Percentiles rank a stretch among this genome's conserved stretches.
Conservation (phyloP, 164 flowering plant species). For the Echeveria elegans region DNA sequence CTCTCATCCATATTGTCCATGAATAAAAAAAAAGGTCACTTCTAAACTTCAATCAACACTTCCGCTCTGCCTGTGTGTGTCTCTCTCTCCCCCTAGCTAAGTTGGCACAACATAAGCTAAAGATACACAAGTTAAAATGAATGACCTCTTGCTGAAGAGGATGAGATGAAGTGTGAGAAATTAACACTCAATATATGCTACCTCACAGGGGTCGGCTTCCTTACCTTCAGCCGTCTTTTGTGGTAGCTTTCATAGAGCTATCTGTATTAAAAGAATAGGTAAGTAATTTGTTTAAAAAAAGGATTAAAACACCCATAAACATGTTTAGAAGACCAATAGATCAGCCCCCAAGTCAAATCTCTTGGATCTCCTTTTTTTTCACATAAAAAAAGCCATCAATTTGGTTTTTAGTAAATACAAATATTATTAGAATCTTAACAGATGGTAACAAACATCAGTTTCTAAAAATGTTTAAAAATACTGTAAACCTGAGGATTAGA, state of each 20-base stretch:
- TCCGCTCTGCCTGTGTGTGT: not conserved
- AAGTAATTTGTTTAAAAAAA: not conserved
- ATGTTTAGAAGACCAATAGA: constrained; percentile 25
- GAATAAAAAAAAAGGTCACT: not conserved
- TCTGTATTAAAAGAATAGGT: not conserved
- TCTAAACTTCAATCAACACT: not conserved
- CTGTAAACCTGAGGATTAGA: no score
- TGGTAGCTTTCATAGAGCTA: constrained; percentile 40
- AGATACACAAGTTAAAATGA: not conserved
- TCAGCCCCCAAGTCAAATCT: no score
- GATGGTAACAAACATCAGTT: constrained; percentile 30
- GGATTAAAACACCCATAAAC: constrained; percentile 14
- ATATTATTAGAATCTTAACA: constrained; percentile 11
- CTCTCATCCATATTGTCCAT: constrained; percentile 34
- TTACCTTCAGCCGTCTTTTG: constrained; percentile 73
- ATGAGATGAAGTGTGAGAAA: not conserved
- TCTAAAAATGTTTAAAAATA: not conserved
- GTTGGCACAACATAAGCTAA: not conserved
- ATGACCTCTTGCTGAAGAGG: not conserved
- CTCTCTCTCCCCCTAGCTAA: not conserved
- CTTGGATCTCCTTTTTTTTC: constrained; percentile 12
- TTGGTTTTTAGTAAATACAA: constrained; percentile 16
- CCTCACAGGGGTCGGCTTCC: constrained; percentile 54
- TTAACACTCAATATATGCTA: constrained; percentile 44
- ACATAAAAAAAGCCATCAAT: constrained; percentile 20